Conservation (phyloP, 228 moss, liverwort and hornwort species). For the Sphagnum fallax region DNA sequence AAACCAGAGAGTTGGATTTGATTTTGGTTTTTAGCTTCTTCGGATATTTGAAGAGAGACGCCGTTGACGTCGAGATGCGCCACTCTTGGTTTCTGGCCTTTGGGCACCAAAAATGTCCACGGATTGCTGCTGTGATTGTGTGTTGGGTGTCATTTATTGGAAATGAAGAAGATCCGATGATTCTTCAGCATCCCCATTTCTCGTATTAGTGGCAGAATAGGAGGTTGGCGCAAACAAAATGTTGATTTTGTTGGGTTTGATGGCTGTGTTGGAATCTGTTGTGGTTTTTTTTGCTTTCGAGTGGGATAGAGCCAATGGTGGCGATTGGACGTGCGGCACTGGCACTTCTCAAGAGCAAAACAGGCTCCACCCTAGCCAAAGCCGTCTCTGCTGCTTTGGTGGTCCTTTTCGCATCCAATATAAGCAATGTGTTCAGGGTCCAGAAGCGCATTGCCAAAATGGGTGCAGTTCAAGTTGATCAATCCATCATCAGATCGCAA, state of each 20-base stretch:
- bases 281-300: conserved; percentile 20
- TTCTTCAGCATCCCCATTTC: too few relatives aligned
- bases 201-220: too few relatives aligned
- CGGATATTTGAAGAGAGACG: too few relatives aligned
- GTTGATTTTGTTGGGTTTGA: conserved; percentile 8
- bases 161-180: too few relatives aligned
- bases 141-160: too few relatives aligned
- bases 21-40: too few relatives aligned
- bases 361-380: conserved; percentile 16
- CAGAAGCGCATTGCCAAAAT: conserved; percentile 10
- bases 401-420: conserved; percentile 32
- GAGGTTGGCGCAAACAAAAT: neutral
- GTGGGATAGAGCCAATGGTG: conserved; percentile 18
- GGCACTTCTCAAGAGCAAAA: conserved; percentile 9
- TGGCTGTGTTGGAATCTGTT: conserved; percentile 21
- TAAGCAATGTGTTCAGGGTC: conserved; percentile 3
- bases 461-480: conserved; percentile 11
- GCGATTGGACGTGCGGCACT: conserved; percentile 21
- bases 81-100: too few relatives aligned
- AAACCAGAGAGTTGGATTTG: too few relatives aligned
- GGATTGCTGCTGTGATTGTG: too few relatives aligned
- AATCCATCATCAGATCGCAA: conserved; percentile 8
- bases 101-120: too few relatives aligned
- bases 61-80: too few relatives aligned
- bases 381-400: conserved; percentile 22